These are phyloP conservation scores for Fusarium mangiferae DNA, from an alignment of 2,329 filamentous ascomycete species.

Conservation along the genomic window DNA sequence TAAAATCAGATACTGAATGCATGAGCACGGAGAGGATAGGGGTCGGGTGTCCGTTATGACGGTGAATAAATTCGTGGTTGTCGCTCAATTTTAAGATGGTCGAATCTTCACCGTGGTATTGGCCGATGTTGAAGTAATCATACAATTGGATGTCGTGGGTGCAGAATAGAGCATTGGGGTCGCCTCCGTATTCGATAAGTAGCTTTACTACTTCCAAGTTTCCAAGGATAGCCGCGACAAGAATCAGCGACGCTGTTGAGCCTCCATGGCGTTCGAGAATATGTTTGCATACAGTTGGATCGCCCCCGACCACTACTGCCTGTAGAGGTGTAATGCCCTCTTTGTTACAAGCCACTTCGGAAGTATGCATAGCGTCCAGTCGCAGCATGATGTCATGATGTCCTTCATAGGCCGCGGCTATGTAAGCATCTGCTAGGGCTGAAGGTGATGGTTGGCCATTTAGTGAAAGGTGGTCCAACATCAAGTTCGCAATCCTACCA, in stretches of 20 bases:
- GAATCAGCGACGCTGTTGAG: rapidly evolving
- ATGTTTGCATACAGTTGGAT: rapidly evolving
- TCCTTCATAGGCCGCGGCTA: rapidly evolving
- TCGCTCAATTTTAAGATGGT: too few species aligned
- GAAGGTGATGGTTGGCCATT: rapidly evolving
- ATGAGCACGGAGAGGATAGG: too few species aligned
- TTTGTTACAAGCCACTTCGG: rapidly evolving
- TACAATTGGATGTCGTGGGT: rapidly evolving
- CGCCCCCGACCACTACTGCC: rapidly evolving
- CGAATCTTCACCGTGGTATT: too few species aligned
- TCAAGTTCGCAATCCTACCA: rapidly evolving
- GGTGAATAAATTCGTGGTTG: too few species aligned
- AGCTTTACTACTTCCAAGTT: rapidly evolving
- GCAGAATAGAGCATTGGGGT: rapidly evolving
- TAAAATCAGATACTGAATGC: too few species aligned
- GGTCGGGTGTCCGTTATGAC: rapidly evolving
- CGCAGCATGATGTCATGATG: rapidly evolving
- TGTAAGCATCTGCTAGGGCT: rapidly evolving
- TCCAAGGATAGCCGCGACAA: rapidly evolving
- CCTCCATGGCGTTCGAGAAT: neutral
- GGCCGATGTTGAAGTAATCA: neutral
- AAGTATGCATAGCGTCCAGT: rapidly evolving
- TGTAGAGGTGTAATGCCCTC: neutral
- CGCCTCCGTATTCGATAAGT: rapidly evolving
- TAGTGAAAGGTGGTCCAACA: neutral